Evolutionary conservation across 2,329 filamentous ascomycete genomes (phyloP).

Genomic region (Cladosporium oxysporum): DNA sequence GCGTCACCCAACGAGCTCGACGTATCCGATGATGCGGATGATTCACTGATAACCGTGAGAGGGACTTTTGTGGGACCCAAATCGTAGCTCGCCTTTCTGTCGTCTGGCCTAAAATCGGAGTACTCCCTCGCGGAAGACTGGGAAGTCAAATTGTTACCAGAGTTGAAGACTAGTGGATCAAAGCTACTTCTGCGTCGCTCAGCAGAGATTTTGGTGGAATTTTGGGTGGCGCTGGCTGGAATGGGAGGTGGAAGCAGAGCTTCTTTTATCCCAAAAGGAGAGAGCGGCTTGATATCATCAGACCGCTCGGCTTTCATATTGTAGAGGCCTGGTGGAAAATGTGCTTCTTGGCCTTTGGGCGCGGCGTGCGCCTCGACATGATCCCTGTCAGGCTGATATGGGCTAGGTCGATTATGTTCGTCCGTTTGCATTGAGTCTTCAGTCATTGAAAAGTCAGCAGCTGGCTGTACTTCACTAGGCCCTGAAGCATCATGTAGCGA

Average conservation of each 20-base stretch:
- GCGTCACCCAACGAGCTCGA: constrained; percentile 8
- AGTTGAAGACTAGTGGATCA: constrained; percentile 51
- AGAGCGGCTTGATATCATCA: constrained; percentile 32
- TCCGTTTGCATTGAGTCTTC: background rate
- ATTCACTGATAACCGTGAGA: constrained; percentile 33
- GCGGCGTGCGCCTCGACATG: background rate
- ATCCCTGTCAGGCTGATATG: background rate
- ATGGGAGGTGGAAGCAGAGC: constrained; percentile 50
- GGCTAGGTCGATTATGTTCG: background rate
- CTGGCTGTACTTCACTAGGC: background rate
- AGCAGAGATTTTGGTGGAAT: background rate
- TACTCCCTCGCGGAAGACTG: background rate
- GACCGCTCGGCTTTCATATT: background rate
- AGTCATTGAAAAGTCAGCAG: background rate
- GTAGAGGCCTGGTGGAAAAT: background rate
- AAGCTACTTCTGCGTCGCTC: constrained; percentile 48
- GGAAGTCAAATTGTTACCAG: background rate
- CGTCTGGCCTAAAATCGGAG: constrained; percentile 47
- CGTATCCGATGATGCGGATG: constrained; percentile 22
- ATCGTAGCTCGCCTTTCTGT: constrained; percentile 40
- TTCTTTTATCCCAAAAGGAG: constrained; percentile 46
- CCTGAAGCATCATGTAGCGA: background rate
- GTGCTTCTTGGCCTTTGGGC: background rate
- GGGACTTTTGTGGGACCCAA: constrained; percentile 48
- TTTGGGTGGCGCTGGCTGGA: constrained; percentile 29